phyloP scores from a whole-genome alignment of 2,329 filamentous ascomycete genomes.

The Neonectria hederae region DNA sequence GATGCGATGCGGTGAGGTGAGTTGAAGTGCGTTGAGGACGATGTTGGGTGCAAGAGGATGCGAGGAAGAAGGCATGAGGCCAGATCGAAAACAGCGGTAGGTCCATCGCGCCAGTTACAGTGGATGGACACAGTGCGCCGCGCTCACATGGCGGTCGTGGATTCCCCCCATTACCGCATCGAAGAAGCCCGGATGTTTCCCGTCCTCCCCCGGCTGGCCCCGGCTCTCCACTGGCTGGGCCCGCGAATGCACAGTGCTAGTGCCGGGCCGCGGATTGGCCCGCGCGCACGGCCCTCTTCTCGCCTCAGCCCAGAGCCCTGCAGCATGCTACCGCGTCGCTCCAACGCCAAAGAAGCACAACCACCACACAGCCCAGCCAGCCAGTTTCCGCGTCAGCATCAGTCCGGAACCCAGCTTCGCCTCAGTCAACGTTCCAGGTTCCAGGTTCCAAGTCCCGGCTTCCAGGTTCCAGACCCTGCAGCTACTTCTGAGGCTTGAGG shows the following conservation, averaged over 20 bases:
- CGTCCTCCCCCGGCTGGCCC: neutral
- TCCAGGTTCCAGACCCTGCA: neutral
- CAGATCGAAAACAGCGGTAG: conserved; percentile 9
- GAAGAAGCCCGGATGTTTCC: neutral
- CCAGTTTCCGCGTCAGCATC: no score
- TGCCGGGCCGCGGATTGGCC: conserved; percentile 13
- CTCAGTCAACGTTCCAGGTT: neutral
- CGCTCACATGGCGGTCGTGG: neutral
- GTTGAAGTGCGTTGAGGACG: neutral
- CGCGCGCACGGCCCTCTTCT: conserved; percentile 25
- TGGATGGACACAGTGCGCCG: neutral
- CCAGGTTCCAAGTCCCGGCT: neutral
- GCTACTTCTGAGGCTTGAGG: neutral
- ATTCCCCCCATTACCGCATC: neutral
- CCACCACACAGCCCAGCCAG: neutral
- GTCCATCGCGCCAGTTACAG: conserved; percentile 8
- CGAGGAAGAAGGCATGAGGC: conserved; percentile 15
- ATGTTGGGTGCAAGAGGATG: conserved; percentile 2
- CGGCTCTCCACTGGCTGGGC: no score
- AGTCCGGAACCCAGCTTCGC: neutral
- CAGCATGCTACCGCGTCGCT: conserved; percentile 1
- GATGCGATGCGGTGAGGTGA: neutral
- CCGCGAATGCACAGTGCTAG: conserved; percentile 21
- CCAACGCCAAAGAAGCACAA: conserved; percentile 6
- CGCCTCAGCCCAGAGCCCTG: conserved; percentile 16